Base-by-base conservation (phyloP, 257 asterid species). In the Thymus mandschuricus region DNA sequence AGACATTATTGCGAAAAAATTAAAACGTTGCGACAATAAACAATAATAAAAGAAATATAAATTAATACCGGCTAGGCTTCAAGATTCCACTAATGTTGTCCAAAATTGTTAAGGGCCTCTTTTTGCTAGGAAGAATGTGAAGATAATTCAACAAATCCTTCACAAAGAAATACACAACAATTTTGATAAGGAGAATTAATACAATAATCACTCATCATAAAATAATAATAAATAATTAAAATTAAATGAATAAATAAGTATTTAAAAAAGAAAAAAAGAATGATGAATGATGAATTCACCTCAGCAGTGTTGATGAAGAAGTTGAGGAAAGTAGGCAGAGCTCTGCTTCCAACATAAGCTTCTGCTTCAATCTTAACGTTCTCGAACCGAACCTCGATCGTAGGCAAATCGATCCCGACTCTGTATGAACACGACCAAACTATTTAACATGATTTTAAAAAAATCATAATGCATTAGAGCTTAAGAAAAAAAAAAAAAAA, bases 61-160 rank as follows among this genome's bases (percentile, higher is more conserved):
- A 2, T 68, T 10, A 60, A 54, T 67, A 90, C 96, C 92, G 77
- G 75, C 88, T 60, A 46, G 97, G 97, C 77, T 84, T 87, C 69
- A 88, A 55, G 60, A 88, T 83, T 78, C 97, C 96, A 49, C 86
- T 86, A 48, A 88, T 79, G 61, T 81, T 79, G 33, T 79, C 77
- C 41, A 91, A 83, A 65, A 91, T 88, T n/a, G 88, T 40, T 6
- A 86, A 69, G 2, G 68, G 67, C 79, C 72, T 82, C 92, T 84
- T 91, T 71, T 71, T 69, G 75, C 78, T 86, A 0, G 87, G 82
- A 27, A 79, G 75, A 46, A 88, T 78, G 40, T 64, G 86, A 5
- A 85, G 79, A 75, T 15, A 76, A 79, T 63, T 85, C 66, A 82
- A 78, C 58, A 83, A 66, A 11, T 71, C 89, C 96, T 90, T 73